phyloP scores from a whole-genome alignment of 148 eudicot genomes.

The Fagopyrum tataricum region DNA sequence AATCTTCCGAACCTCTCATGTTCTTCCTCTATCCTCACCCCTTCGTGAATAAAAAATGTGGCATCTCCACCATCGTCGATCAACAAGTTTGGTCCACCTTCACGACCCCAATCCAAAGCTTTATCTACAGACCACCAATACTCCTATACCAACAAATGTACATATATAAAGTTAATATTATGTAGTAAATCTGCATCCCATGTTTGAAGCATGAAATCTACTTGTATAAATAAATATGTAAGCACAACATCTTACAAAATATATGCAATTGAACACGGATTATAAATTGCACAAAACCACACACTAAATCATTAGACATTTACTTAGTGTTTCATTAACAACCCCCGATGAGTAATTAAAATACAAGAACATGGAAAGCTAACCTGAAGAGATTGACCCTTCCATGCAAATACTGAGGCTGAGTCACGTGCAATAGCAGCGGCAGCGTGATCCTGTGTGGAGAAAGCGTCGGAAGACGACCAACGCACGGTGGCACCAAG shows the following conservation, averaged over 20 bases:
- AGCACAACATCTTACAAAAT: too few relatives aligned
- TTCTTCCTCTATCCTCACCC: constrained; percentile 88
- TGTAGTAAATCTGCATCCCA: not conserved
- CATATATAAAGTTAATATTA: not conserved
- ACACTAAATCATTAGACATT: too few relatives aligned
- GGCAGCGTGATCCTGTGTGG: constrained; percentile 95
- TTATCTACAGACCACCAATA: constrained; percentile 98
- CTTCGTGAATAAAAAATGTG: constrained; percentile 84
- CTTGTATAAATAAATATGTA: too few relatives aligned
- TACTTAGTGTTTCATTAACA: not conserved
- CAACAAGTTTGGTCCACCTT: constrained; percentile 75
- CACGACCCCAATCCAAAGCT: constrained; percentile 90
- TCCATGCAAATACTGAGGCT: constrained; percentile 94
- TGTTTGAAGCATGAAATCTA: too few relatives aligned
- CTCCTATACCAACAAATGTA: constrained; percentile 27
- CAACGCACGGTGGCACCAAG: constrained; percentile 92
- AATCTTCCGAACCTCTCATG: constrained; percentile 49
- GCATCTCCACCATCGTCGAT: constrained; percentile 96
- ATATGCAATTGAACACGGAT: not conserved
- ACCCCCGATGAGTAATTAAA: not conserved
- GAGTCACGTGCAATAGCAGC: constrained; percentile 88
- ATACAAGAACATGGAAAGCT: not conserved
- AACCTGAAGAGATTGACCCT: constrained; percentile 69
- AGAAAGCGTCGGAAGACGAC: constrained; percentile 95
- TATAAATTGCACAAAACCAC: too few relatives aligned